phyloP scores from a whole-genome alignment of 2,329 filamentous ascomycete species.

The Penicillium sp. region DNA sequence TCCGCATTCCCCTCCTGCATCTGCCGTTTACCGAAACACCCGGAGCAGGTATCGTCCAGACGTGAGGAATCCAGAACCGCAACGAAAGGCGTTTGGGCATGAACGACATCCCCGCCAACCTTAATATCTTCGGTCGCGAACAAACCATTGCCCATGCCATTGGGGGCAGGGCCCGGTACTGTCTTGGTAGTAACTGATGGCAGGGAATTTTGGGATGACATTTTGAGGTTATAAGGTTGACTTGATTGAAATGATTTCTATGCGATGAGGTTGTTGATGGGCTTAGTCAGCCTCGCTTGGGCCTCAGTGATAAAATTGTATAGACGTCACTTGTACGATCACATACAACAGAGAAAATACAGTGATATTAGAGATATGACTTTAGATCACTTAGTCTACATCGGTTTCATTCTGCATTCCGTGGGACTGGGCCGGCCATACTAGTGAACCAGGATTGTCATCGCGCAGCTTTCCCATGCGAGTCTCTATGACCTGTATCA shows the following conservation, averaged over 20 bases:
- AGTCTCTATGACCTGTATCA: too few species aligned
- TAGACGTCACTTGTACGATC: not conserved
- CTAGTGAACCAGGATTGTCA: too few species aligned
- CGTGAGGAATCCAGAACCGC: constrained; percentile 54
- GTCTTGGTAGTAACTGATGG: constrained; percentile 26
- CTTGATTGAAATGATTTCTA: not conserved
- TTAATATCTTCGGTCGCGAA: constrained; percentile 53
- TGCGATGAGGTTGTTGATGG: not conserved
- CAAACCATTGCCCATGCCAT: constrained; percentile 52
- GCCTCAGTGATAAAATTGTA: not conserved
- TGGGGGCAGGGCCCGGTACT: constrained; percentile 21
- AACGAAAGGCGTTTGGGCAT: constrained; percentile 53
- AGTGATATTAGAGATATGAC: too few species aligned
- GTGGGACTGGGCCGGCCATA: too few species aligned
- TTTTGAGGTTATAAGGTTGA: constrained; percentile 4
- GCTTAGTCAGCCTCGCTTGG: constrained; percentile 11
- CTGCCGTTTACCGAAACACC: constrained; percentile 52
- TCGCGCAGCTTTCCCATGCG: too few species aligned
- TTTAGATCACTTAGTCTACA: too few species aligned
- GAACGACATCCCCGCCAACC: constrained; percentile 51
- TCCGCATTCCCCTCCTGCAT: constrained; percentile 19
- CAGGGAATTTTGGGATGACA: constrained; percentile 17
- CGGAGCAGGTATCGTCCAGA: constrained; percentile 57
- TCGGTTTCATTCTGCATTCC: too few species aligned
- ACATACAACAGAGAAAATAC: too few species aligned